Conservation (phyloP, 352 stramenopile species). For the Phytophthora quininea region DNA sequence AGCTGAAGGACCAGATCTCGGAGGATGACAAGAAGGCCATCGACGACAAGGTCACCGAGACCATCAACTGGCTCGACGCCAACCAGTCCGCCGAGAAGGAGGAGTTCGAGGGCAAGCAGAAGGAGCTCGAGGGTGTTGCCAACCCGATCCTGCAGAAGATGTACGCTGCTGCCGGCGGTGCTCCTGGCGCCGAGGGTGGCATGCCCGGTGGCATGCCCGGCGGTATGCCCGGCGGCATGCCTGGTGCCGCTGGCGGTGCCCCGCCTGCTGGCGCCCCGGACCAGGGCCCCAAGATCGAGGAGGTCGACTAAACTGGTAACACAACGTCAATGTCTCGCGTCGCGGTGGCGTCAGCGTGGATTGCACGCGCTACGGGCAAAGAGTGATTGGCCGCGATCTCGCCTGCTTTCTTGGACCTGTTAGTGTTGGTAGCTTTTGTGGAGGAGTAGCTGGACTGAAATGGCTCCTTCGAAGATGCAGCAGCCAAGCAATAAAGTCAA, state of each 20-base stretch:
- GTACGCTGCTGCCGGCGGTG: constrained; percentile 72
- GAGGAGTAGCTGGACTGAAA: constrained; percentile 34
- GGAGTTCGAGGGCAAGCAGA: constrained; percentile 89
- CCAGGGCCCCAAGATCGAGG: constrained; percentile 82
- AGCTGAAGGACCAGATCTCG: constrained; percentile 93
- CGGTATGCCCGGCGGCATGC: constrained; percentile 45
- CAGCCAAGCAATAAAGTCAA: constrained; percentile 31
- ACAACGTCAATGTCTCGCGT: constrained; percentile 23
- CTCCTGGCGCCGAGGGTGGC: constrained; percentile 39
- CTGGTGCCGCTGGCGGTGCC: constrained; percentile 35
- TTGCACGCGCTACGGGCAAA: constrained; percentile 34
- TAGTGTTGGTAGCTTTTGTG: constrained; percentile 33
- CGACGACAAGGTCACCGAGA: constrained; percentile 95
- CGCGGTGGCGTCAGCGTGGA: constrained; percentile 36
- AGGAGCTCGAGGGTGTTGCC: constrained; percentile 86
- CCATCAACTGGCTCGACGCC: constrained; percentile 97
- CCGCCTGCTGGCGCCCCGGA: constrained; percentile 42
- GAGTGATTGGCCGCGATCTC: constrained; percentile 29
- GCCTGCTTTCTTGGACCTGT: constrained; percentile 21
- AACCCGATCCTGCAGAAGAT: constrained; percentile 88
- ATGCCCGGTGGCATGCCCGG: constrained; percentile 45
- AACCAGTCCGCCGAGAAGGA: constrained; percentile 85
- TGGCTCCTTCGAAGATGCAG: constrained; percentile 28
- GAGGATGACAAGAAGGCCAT: constrained; percentile 87
- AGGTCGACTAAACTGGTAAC: constrained; percentile 68